Evolutionary conservation across 768 basidiomycete species (phyloP).

Genomic region (Exsudoporus frostii): DNA sequence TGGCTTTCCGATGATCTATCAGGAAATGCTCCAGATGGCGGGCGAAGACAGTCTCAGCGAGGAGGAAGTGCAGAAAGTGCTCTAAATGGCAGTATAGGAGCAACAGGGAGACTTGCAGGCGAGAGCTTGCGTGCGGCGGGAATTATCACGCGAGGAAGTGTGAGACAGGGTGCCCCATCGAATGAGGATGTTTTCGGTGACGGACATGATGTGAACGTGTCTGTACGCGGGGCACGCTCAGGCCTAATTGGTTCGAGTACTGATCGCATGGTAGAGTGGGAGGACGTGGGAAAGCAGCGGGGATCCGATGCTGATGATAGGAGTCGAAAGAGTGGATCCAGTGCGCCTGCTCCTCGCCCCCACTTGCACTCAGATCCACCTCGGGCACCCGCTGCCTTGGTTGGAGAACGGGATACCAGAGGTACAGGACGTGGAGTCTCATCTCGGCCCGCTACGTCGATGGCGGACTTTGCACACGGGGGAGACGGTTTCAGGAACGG

Average conservation of each 20-base stretch:
- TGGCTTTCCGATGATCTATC: conserved; percentile 53
- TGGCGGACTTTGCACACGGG: conserved; percentile 46
- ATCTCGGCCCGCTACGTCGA: conserved; percentile 50
- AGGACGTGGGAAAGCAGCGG: conserved; percentile 22
- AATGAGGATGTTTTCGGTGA: conserved; percentile 38
- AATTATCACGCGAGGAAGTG: conserved; percentile 40
- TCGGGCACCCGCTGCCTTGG: conserved; percentile 13
- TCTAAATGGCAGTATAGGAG: conserved; percentile 41
- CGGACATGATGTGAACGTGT: conserved; percentile 15
- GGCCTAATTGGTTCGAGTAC: conserved; percentile 1
- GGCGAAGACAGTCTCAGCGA: conserved; percentile 54
- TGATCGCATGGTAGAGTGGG: conserved; percentile 22
- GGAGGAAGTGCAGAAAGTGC: conserved; percentile 72
- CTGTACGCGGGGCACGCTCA: conserved; percentile 18
- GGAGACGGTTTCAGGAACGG: conserved; percentile 14
- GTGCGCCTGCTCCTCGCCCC: conserved; percentile 18
- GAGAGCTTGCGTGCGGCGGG: conserved; percentile 74
- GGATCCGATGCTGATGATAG: conserved; percentile 17
- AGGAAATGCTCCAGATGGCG: conserved; percentile 28
- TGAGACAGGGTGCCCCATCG: conserved; percentile 26
- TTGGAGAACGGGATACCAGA: conserved; percentile 21
- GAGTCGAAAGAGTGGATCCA: conserved; percentile 24
- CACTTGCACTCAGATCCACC: conserved; percentile 27
- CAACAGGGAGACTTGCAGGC: conserved; percentile 52
- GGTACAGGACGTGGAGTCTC: conserved; percentile 14